phyloP scores from a whole-genome alignment of 768 basidiomycete species.

The Naematelia aurantialba region DNA sequence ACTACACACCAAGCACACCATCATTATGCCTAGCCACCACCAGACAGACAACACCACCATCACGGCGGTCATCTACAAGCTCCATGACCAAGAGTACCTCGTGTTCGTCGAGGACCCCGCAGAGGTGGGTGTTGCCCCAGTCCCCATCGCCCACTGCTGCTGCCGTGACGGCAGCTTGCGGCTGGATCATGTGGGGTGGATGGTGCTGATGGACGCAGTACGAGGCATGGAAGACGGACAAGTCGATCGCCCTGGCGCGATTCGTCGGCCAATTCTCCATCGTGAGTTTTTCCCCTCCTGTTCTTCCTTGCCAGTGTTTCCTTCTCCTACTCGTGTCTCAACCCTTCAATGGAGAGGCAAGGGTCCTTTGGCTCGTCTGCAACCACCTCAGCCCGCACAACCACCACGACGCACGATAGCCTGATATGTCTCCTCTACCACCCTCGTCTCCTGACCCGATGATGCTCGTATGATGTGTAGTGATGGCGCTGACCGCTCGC shows the following conservation, averaged over 20 bases:
- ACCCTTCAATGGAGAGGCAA: too few relatives aligned
- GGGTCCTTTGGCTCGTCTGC: too few relatives aligned
- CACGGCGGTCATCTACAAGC: slow-evolving; percentile 29
- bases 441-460: too few relatives aligned
- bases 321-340: background rate
- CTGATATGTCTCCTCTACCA: too few relatives aligned
- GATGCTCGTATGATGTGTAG: background rate
- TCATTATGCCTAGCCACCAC: slow-evolving; percentile 9
- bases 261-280: slow-evolving; percentile 41
- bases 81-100: slow-evolving; percentile 39
- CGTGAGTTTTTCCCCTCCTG: slow-evolving; percentile 31
- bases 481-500: background rate
- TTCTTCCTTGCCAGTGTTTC: background rate
- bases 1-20: slow-evolving; percentile 5
- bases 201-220: slow-evolving; percentile 25
- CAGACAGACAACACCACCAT: slow-evolving; percentile 2
- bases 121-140: slow-evolving; percentile 46
- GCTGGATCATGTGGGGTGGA: background rate
- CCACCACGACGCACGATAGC: too few relatives aligned
- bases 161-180: background rate
- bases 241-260: slow-evolving; percentile 40
- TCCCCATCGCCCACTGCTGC: background rate
- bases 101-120: slow-evolving; percentile 40
- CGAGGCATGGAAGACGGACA: slow-evolving; percentile 41
- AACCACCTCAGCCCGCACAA: too few relatives aligned